phyloP scores from a whole-genome alignment of 306 rosid species.

The Pterocarpus macrocarpus region DNA sequence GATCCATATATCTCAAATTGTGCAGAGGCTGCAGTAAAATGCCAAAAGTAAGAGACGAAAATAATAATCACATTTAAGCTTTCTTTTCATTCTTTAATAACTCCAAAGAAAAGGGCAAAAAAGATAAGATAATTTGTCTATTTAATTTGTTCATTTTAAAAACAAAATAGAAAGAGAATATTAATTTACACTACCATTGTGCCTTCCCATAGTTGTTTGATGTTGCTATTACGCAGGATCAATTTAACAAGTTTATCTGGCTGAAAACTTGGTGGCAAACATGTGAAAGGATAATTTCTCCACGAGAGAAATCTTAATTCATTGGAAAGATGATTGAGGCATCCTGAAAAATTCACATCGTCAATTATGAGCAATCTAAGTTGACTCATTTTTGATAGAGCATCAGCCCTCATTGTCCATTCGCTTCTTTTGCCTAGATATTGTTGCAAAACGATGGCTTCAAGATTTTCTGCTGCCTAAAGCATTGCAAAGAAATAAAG shows the following conservation, averaged over 20 bases:
- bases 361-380: background rate
- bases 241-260: background rate
- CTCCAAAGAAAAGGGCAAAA: too few relatives aligned
- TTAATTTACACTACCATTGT: background rate
- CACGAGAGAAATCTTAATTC: background rate
- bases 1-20: background rate
- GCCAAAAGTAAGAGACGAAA: background rate
- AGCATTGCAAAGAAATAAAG: too few relatives aligned
- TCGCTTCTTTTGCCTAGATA: background rate
- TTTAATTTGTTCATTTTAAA: background rate
- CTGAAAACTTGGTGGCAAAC: constrained; percentile 20
- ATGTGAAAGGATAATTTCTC: background rate
- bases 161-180: background rate
- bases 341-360: background rate
- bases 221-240: background rate
- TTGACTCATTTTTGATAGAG: background rate
- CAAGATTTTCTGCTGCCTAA: background rate
- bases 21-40: background rate
- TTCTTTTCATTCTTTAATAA: too few relatives aligned
- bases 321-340: background rate
- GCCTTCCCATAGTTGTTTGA: constrained; percentile 28
- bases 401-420: background rate
- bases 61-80: background rate
- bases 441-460: background rate
- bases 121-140: background rate